Conservation (phyloP, 768 basidiomycete species). For the Kwoniella sp. region DNA sequence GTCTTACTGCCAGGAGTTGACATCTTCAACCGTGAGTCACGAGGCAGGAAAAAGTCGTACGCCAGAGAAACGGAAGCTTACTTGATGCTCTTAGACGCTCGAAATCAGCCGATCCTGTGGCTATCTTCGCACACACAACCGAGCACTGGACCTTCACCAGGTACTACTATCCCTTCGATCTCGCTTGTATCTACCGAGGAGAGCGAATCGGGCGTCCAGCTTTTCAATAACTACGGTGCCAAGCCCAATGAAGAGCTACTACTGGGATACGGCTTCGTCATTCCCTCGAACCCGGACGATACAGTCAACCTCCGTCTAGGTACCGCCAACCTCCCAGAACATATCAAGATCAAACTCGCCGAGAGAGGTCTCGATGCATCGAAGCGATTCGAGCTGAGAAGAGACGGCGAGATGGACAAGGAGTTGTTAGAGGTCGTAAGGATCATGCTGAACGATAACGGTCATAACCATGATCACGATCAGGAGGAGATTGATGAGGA, state of each 20-base stretch:
- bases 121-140: slow-evolving; percentile 57
- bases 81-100: too few species aligned
- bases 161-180: slow-evolving; percentile 58
- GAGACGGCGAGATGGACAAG: slow-evolving; percentile 45
- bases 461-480: slow-evolving; percentile 23
- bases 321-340: slow-evolving; percentile 51
- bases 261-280: slow-evolving; percentile 86
- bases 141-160: slow-evolving; percentile 2
- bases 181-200: slow-evolving; percentile 66
- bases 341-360: slow-evolving; percentile 26
- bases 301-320: slow-evolving; percentile 79
- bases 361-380: slow-evolving; percentile 62
- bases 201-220: slow-evolving; percentile 61
- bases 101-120: slow-evolving; percentile 82
- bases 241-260: slow-evolving; percentile 89
- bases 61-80: slow-evolving; percentile 16
- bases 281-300: slow-evolving; percentile 79
- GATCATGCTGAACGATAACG: slow-evolving; percentile 39
- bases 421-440: slow-evolving; percentile 54
- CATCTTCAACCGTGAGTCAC: slow-evolving; percentile 66
- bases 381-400: slow-evolving; percentile 34
- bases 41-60: background rate
- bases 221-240: slow-evolving; percentile 89
- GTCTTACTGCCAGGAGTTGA: slow-evolving; percentile 87
- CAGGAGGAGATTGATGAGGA: slow-evolving; percentile 42